A percentile compares a stretch with the other conserved stretches of the same genome.
Conservation (phyloP, 2,329 filamentous ascomycete genomes). For the Pseudogymnoascus sp. region DNA sequence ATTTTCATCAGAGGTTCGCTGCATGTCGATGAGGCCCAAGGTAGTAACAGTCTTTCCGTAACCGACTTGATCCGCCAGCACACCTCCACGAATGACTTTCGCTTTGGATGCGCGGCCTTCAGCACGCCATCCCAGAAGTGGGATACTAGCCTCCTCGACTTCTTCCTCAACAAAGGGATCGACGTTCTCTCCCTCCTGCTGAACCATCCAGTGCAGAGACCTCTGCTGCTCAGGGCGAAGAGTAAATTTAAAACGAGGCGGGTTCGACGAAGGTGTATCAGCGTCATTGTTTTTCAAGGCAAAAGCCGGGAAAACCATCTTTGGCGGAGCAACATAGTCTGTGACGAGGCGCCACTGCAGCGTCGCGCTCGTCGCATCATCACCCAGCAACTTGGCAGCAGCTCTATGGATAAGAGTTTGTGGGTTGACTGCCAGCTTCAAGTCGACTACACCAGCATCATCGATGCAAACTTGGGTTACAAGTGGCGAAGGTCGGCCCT, state of each 20-base stretch:
- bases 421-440: conserved; percentile 35
- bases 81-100: conserved; percentile 44
- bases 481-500: conserved; percentile 37
- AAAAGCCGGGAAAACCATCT: conserved; percentile 32
- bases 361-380: conserved; percentile 11
- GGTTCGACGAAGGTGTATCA: conserved; percentile 27
- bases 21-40: conserved; percentile 44
- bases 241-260: conserved; percentile 28
- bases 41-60: conserved; percentile 59
- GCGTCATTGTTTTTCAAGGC: conserved; percentile 34
- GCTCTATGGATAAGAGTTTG: conserved; percentile 36
- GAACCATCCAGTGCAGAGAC: conserved; percentile 51
- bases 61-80: conserved; percentile 55
- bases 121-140: conserved; percentile 44
- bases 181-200: conserved; percentile 42
- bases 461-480: conserved; percentile 30
- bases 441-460: conserved; percentile 24
- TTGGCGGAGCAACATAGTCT: conserved; percentile 31
- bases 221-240: conserved; percentile 45
- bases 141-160: conserved; percentile 45
- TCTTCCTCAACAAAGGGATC: conserved; percentile 43
- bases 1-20: conserved; percentile 7
- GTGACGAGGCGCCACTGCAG: conserved; percentile 40
- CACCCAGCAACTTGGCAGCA: conserved; percentile 24
- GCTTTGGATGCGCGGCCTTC: conserved; percentile 41